phyloP scores from a whole-genome alignment of 306 rosid genomes.

The cucumber (Cucumis sativus) region DNA sequence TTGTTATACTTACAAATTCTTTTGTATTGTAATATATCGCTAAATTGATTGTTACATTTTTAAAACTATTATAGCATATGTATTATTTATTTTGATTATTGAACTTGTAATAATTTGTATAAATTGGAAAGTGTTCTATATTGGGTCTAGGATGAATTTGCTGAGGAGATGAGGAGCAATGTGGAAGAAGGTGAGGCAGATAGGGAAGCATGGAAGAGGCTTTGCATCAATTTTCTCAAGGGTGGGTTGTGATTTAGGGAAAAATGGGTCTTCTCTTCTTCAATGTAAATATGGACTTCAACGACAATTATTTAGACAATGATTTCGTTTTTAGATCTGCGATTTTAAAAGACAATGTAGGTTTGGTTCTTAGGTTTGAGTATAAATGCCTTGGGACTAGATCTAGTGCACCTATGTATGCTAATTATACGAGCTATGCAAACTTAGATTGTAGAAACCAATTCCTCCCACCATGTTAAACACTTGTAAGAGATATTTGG shows the following conservation, averaged over 20 bases:
- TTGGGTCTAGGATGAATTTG: slow-evolving; percentile 29
- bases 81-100: too few relatives aligned
- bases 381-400: neutral
- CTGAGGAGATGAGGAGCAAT: slow-evolving; percentile 33
- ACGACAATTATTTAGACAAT: neutral
- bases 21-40: too few relatives aligned
- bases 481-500: neutral
- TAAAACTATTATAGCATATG: too few relatives aligned
- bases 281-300: neutral
- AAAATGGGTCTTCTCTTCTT: neutral
- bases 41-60: too few relatives aligned
- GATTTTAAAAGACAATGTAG: neutral
- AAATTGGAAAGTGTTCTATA: neutral
- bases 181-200: slow-evolving; percentile 42
- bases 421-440: neutral
- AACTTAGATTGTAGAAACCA: neutral
- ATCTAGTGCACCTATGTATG: neutral
- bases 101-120: neutral
- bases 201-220: slow-evolving; percentile 49
- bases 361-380: neutral
- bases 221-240: slow-evolving; percentile 58
- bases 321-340: neutral
- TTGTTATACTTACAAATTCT: too few relatives aligned
- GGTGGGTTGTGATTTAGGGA: slow-evolving; percentile 19
- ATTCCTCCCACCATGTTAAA: neutral